A percentile compares a stretch with the other conserved stretches of the same genome.
Conservation (phyloP, 805 yeast genomes). For the Pichia occidentalis region DNA sequence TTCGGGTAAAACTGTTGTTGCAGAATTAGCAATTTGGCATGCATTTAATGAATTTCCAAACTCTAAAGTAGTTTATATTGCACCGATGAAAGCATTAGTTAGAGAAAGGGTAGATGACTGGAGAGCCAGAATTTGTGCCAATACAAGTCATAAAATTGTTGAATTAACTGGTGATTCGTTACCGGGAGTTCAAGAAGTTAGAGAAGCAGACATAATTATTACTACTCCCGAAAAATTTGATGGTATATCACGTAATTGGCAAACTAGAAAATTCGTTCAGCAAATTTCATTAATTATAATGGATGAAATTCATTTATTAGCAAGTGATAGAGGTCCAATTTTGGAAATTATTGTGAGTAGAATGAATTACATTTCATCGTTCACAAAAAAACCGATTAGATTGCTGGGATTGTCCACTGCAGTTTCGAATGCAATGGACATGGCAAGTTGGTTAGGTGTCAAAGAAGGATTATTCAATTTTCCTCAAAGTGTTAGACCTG, state of each 20-base stretch:
- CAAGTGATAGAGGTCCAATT: slow-evolving; percentile 83
- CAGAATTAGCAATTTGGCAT: slow-evolving; percentile 96
- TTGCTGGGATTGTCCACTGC: slow-evolving; percentile 79
- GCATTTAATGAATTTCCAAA: slow-evolving; percentile 80
- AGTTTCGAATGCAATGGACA: slow-evolving; percentile 76
- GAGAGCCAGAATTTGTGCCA: slow-evolving; percentile 45
- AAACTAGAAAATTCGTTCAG: slow-evolving; percentile 68
- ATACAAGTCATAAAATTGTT: slow-evolving; percentile 49
- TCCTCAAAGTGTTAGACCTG: slow-evolving; percentile 78
- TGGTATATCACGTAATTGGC: slow-evolving; percentile 85
- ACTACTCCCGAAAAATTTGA: slow-evolving; percentile 86
- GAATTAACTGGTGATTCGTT: slow-evolving; percentile 80
- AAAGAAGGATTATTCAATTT: slow-evolving; percentile 70
- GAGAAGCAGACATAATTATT: slow-evolving; percentile 66
- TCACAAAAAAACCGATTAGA: slow-evolving; percentile 54
- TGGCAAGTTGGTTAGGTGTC: slow-evolving; percentile 82
- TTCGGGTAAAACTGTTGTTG: slow-evolving; percentile 95
- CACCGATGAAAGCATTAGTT: slow-evolving; percentile 85
- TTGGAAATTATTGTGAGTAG: slow-evolving; percentile 86
- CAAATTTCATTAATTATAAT: slow-evolving; percentile 68
- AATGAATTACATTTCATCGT: slow-evolving; percentile 63
- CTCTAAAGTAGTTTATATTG: slow-evolving; percentile 76
- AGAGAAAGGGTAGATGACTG: slow-evolving; percentile 81
- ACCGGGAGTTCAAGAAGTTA: slow-evolving; percentile 61
- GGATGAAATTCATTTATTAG: slow-evolving; percentile 82